Evolutionary conservation across 106 monocot species (phyloP), one percentile per base, ranked within the genome.

Genomic region (Dioscorea dumetorum): DNA sequence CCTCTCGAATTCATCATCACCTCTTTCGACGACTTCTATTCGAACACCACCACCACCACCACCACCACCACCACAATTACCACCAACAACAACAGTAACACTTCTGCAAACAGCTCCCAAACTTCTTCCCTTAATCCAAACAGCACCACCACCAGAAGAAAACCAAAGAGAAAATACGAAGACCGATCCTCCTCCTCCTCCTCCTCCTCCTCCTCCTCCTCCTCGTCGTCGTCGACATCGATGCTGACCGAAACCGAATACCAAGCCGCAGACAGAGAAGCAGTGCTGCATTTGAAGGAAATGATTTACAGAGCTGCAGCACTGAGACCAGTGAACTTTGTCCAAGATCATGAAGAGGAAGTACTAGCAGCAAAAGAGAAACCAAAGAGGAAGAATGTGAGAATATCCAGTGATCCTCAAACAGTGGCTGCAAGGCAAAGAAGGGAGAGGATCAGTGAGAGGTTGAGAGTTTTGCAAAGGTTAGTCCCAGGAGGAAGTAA

Each of bases 281-380:
- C 88, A 0, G 81, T 88, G 6, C 84, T 84, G 5, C 80, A 81
- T 50, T 78, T 88, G 74, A 92, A 92, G 72, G 88, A 92, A 73
- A 88, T 92, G 85, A 85, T 92, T 21, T 92, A 92, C 70, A 59
- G 80, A 13, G 92, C 93, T 1, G 93, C 93, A 3, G 88, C 83
- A 1, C 22, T 93, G 81, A 63, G 83, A 58, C 88, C 93, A 12
- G 81, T 93, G 67, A 74, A 23, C 24, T 32, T 79, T 0, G 83
- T 72, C 15, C 66, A 41, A 41, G 6, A 8, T 49, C n/a, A n/a
- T n/a, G n/a, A n/a, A n/a, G 88, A 72, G 32, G 79, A 68, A 31
- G 28, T 1, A 28, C 28, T 28, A 28, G 28, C 64, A 28, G 28
- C 64, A 0, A 56, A 31, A 32, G 69, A 65, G 57, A 79, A 58